Evolutionary conservation across 805 yeast species (phyloP), one percentile per base, ranked within the genome.

Genomic region (Millerozyma acaciae): DNA sequence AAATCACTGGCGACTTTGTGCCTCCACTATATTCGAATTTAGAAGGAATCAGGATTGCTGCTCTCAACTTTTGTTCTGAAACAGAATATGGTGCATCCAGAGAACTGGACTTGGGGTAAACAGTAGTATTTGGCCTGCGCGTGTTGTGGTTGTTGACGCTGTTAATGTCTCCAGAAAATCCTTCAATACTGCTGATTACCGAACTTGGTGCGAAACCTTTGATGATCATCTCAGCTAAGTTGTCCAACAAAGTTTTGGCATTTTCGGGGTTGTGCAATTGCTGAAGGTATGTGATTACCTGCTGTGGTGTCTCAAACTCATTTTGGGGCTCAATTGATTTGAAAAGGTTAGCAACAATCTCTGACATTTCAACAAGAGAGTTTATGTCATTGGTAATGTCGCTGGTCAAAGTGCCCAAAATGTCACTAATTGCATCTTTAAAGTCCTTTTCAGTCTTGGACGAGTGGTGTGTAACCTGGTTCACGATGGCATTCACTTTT

Each of bases 1-100:
- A 23, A 7, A 30, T 12, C 8, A 30, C 33, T 7, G 27, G 22
- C 4, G 28, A 8, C 12, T 30, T 30, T 8, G 33, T 22, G 15
- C 17, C 16, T 6, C 23, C 23, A 15, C 26, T 20, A 16, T 14
- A 30, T 15, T 30, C 21, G 16, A 21, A 30, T 17, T 22, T 28
- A 13, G 21, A 19, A 21, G 22, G 33, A 12, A 30, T 19, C 7
- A 22, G 19, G 8, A 30, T 21, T 8, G 28, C 33, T 9, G 14
- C 8, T 8, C 33, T 17, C 7, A 21, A 23, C 9, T 30, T 14
- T 13, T 30, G 4, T 30, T 30, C 28, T 9, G 16, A 19, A 14
- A 21, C 8, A n/a, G 33, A 30, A 23, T 21, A 30, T 5, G 28
- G 29, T 14, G 33, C 30, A 21, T 30, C 33, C 12, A 7, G 21